A percentile compares a stretch with the other conserved stretches of the same genome.
These are phyloP conservation scores for Pyrenochaeta sp. DNA, from an alignment of 2,329 filamentous ascomycete genomes.

Conservation along the genomic window DNA sequence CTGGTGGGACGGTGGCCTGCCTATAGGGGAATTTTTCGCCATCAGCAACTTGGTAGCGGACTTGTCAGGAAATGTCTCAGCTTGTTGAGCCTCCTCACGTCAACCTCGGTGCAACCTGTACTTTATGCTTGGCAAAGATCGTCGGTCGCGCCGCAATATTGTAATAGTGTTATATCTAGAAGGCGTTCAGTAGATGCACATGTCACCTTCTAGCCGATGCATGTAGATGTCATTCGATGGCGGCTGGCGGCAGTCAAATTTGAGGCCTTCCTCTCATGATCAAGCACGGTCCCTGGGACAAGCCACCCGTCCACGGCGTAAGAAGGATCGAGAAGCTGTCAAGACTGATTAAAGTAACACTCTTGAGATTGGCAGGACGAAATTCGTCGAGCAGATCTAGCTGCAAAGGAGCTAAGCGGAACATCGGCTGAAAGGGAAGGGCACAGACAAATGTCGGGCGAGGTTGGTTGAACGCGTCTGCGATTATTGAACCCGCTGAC, in stretches of 20 bases:
- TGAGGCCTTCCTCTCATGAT: no score
- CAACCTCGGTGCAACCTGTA: no score
- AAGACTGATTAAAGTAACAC: neutral
- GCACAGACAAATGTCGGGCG: neutral
- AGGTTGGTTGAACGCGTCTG: neutral
- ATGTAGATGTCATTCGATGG: neutral
- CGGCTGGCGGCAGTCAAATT: no score
- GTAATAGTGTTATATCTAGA: neutral
- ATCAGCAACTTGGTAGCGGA: no score
- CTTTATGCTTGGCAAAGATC: neutral
- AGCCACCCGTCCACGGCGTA: no score
- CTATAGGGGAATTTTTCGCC: constrained; percentile 1
- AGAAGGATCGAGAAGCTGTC: neutral
- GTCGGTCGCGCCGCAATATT: neutral
- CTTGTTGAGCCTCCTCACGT: no score
- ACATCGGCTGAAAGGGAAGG: neutral
- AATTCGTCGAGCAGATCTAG: neutral
- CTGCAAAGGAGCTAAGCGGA: neutral
- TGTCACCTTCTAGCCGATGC: neutral
- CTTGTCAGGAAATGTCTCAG: no score
- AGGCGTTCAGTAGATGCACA: neutral
- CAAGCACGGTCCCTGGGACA: no score
- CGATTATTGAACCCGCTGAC: neutral
- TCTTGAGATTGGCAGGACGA: neutral
- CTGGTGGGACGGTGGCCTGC: neutral